Percentiles rank a stretch among this genome's conserved stretches.
These are phyloP conservation scores for Candida khao-thaluensis DNA, from an alignment of 805 yeast species.

Conservation along the genomic window DNA sequence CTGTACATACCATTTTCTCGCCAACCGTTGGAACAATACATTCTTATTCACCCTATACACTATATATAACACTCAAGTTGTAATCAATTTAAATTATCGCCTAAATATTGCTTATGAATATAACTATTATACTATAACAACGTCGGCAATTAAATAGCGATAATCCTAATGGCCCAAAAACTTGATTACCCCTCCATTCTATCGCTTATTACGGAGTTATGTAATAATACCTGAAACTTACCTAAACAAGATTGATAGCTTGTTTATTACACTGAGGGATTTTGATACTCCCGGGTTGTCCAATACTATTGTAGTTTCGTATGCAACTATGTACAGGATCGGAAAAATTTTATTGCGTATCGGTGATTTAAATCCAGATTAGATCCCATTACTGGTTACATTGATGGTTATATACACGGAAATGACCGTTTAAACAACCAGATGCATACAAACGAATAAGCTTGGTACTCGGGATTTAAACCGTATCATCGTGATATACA, in stretches of 20 bases:
- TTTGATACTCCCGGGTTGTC: constrained; percentile 2
- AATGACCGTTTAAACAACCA: too few species aligned
- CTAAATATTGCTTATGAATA: too few species aligned
- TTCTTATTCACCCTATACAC: too few species aligned
- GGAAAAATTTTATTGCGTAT: constrained; percentile 8
- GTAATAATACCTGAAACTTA: constrained; percentile 4
- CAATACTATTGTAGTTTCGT: constrained; percentile 4
- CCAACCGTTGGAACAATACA: constrained; percentile 2
- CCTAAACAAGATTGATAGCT: neutral
- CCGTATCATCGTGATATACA: constrained; percentile 60
- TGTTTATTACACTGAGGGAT: too few species aligned
- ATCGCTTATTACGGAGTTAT: constrained; percentile 3
- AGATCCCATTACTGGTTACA: too few species aligned
- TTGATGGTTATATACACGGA: too few species aligned
- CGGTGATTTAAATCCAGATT: constrained; percentile 6
- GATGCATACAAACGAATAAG: too few species aligned
- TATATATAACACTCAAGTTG: too few species aligned
- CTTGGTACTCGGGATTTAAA: too few species aligned
- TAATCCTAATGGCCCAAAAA: neutral
- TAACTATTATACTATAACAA: too few species aligned
- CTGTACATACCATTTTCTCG: neutral
- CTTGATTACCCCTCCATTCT: constrained; percentile 5
- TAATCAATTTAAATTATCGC: too few species aligned
- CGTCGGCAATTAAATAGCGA: too few species aligned
- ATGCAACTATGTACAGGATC: constrained; percentile 11